Evolutionary conservation across 495 filamentous ascomycete genomes (phyloP).

Genomic region (Podospora pseudopauciseta): DNA sequence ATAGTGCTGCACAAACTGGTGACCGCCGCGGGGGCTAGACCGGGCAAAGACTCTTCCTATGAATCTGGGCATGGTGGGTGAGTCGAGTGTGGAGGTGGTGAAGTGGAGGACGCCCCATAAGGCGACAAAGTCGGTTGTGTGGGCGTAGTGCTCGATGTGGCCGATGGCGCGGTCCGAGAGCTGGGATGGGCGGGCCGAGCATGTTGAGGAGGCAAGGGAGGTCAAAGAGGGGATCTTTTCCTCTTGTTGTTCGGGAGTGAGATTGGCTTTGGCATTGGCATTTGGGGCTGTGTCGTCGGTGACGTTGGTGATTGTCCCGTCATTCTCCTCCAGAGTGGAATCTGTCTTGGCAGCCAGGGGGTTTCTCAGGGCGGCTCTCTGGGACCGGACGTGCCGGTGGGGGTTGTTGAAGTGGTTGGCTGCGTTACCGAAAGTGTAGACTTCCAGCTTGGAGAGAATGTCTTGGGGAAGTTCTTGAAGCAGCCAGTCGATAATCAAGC

Average conservation of each 20-base stretch:
- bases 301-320: background rate
- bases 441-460: slow-evolving; percentile 65
- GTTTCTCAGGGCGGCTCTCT: slow-evolving; percentile 22
- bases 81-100: slow-evolving; percentile 39
- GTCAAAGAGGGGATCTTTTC: background rate
- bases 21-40: slow-evolving; percentile 55
- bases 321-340: slow-evolving; percentile 14
- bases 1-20: slow-evolving; percentile 79
- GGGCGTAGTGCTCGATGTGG: slow-evolving; percentile 84
- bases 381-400: slow-evolving; percentile 36
- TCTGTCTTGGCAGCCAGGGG: slow-evolving; percentile 28
- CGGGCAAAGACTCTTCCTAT: slow-evolving; percentile 73
- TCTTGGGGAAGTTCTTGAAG: slow-evolving; percentile 69
- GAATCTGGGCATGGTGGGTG: slow-evolving; percentile 53
- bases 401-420: slow-evolving; percentile 91
- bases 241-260: background rate
- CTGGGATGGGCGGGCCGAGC: slow-evolving; percentile 14
- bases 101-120: slow-evolving; percentile 73
- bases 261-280: background rate
- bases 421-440: slow-evolving; percentile 82
- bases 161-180: slow-evolving; percentile 51
- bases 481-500: slow-evolving; percentile 74
- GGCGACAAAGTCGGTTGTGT: slow-evolving; percentile 71
- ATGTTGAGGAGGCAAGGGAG: background rate
- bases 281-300: background rate